Conservation (phyloP, 768 basidiomycete genomes). For the Strobilomyces confusus region DNA sequence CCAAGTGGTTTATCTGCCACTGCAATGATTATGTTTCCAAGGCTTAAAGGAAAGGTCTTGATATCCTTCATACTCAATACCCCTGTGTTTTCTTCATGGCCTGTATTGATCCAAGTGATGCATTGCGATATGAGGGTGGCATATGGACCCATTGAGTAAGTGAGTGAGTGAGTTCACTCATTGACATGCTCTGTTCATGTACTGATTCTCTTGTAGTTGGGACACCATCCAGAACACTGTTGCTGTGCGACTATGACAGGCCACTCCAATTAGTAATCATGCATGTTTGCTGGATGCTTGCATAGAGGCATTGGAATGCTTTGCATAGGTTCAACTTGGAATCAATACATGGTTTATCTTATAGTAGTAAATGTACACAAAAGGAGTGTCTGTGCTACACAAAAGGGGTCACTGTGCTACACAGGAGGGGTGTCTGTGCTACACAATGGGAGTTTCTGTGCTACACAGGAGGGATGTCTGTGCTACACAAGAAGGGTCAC, state of each 20-base stretch:
- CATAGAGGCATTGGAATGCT: slow-evolving; percentile 59
- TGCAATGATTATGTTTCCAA: slow-evolving; percentile 54
- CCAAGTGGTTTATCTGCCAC: slow-evolving; percentile 47
- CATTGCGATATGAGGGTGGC: slow-evolving; percentile 55
- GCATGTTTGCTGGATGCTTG: slow-evolving; percentile 77
- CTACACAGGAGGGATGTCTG: too few species aligned
- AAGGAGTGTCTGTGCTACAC: too few species aligned
- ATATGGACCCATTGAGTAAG: slow-evolving; percentile 64
- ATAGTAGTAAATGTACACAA: slow-evolving; percentile 9
- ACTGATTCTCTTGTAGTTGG: slow-evolving; percentile 30
- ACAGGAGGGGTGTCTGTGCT: too few species aligned
- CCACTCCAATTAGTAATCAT: slow-evolving; percentile 59
- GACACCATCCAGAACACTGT: slow-evolving; percentile 50
- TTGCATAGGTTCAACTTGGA: too few species aligned
- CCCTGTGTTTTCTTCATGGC: slow-evolving; percentile 61
- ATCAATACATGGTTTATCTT: too few species aligned
- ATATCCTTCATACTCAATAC: slow-evolving; percentile 60
- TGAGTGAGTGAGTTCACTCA: slow-evolving; percentile 50
- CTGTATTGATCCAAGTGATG: slow-evolving; percentile 49
- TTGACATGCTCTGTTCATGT: neutral
- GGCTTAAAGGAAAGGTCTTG: slow-evolving; percentile 54
- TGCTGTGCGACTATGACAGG: slow-evolving; percentile 50
- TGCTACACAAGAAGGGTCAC: too few species aligned
- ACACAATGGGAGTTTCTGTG: too few species aligned
- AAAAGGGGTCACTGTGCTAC: too few species aligned